Conservation (phyloP, 306 rosid species). For the Erythrophleum fordii region DNA sequence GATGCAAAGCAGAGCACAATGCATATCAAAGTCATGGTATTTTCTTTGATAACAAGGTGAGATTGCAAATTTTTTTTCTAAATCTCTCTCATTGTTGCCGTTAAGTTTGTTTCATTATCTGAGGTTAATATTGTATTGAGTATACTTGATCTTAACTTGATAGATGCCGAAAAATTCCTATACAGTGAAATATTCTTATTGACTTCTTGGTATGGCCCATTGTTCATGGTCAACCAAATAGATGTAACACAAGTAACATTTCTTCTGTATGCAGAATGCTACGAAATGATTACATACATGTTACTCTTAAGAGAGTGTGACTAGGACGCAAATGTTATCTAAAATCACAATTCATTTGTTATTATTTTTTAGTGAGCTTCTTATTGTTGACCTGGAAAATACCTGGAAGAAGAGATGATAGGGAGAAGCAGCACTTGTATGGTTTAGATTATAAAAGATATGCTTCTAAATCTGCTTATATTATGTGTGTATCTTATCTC, state of each 20-base stretch:
- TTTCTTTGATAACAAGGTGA: constrained; percentile 90
- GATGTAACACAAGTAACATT: background rate
- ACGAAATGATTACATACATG: background rate
- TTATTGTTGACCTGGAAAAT: background rate
- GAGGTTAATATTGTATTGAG: background rate
- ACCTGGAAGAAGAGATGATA: background rate
- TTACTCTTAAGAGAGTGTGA: background rate
- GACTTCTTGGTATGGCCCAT: background rate
- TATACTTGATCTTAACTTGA: background rate
- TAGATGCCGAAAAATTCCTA: background rate
- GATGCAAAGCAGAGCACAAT: constrained; percentile 83
- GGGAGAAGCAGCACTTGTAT: constrained; percentile 13
- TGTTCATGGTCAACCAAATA: background rate
- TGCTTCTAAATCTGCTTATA: background rate
- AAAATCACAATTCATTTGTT: background rate
- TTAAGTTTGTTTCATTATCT: constrained; percentile 17
- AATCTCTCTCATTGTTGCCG: constrained; percentile 26
- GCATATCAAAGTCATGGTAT: constrained; percentile 76
- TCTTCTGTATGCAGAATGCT: background rate
- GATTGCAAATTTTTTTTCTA: constrained; percentile 6
- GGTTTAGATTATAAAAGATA: constrained; percentile 1
- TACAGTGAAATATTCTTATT: background rate
- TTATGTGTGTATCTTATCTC: background rate
- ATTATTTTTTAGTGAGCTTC: background rate
- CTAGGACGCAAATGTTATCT: background rate